These are phyloP conservation scores for Paxillus involutus DNA, from an alignment of 768 basidiomycete species.

Conservation along the genomic window DNA sequence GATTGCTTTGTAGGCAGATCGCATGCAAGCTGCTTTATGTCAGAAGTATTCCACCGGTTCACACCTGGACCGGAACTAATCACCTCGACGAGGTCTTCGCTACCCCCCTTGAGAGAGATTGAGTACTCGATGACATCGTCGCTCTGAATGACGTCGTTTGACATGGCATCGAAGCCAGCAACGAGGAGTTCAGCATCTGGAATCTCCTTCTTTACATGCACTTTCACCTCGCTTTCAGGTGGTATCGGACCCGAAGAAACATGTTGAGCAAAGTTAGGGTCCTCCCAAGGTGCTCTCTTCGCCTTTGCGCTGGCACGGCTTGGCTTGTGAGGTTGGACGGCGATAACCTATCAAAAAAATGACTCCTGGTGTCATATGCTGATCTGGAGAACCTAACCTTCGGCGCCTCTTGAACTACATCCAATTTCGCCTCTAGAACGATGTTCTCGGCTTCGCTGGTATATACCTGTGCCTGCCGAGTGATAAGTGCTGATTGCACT, in stretches of 20 bases:
- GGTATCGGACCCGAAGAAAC: not conserved
- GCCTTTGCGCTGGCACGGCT: conserved; percentile 13
- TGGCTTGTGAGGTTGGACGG: not conserved
- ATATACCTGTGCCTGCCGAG: conserved; percentile 1
- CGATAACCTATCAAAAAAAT: conserved; percentile 5
- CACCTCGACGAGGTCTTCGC: conserved; percentile 10
- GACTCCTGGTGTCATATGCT: not conserved
- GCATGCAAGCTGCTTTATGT: conserved; percentile 11
- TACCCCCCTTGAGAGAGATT: conserved; percentile 1
- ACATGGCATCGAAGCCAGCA: not conserved
- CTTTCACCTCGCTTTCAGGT: not conserved
- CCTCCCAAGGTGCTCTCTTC: conserved; percentile 33
- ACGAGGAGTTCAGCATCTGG: not conserved
- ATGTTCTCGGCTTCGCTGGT: not conserved
- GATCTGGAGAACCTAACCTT: conserved; percentile 15
- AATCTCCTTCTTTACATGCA: not conserved
- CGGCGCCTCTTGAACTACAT: not conserved
- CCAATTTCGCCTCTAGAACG: not conserved
- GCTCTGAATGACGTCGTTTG: not conserved
- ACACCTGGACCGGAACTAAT: not conserved
- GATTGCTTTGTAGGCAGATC: conserved; percentile 3
- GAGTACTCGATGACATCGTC: conserved; percentile 2
- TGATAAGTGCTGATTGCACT: not conserved
- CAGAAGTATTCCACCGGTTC: not conserved
- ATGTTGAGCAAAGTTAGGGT: conserved; percentile 15